Base-by-base conservation (phyloP, 2,329 filamentous ascomycete genomes). In the Fusarium sp. region DNA sequence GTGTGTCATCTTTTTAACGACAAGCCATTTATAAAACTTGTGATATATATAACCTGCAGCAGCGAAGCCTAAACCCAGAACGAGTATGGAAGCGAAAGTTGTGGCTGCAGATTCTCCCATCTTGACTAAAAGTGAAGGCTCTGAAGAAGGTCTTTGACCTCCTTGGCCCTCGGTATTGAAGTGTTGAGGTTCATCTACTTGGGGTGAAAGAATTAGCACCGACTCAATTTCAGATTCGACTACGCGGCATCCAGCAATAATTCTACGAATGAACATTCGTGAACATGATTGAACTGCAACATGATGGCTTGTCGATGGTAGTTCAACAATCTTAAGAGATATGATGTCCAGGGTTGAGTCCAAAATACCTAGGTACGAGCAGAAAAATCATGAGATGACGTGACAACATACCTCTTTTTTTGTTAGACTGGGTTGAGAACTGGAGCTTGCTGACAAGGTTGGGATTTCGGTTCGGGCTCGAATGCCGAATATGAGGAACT, bases 1-100 rank as follows among this genome's bases (percentile, higher is more conserved):
- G 73, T 92, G 91, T 71, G 92, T 89, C 85, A 99, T 98, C 81
- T 99, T 99, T 70, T 90, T 83, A n/a, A 98, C 83, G 28, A 98
- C 93, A 58, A 97, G 82, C 80, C 90, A 86, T 82, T 99, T 99
- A 87, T 99, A 98, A 77, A 87, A 89, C 74, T 87, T 89, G 79
- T 96, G 92, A 77, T 96, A 97, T 49, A 86, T 85, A 78, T 93
- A 95, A 25, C 91, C 93, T 9, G 92, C 91, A 25, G 86, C 74
- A 45, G 83, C 85, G 74, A 90, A 90, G 30, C 87, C 89, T 19
- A 86, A 82, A 72, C 90, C 92, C 31, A 95, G 82, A 18, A 95
- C 88, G 13, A 90, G 72, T 58, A 95, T 91, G 23, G 91, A 93
- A 26, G 92, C 91, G 63, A 93, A 86, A 0, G 92, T 93, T 1